Evolutionary conservation across 1,139 yeast genomes (phyloP), one percentile per base, ranked within the genome.

Genomic region (Yamadazyma buinensis): DNA sequence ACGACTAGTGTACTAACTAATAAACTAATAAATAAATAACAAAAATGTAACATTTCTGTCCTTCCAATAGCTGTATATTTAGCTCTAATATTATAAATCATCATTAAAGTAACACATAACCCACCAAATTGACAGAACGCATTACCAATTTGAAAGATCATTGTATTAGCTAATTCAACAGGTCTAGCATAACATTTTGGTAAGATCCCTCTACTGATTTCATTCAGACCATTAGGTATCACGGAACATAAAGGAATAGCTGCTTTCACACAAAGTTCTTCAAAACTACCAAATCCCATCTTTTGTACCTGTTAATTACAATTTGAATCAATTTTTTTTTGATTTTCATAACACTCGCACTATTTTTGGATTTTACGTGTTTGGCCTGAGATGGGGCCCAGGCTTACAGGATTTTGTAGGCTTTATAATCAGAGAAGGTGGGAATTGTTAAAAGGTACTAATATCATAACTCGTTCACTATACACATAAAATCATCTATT

Each of bases 21-120:
- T 46, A 84, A 67, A 1, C 76, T 67, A 28, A 82, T 63, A 43
- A 74, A 68, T 30, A 77, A 49, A 57, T 83, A 79, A 55, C 80
- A 83, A 52, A 85, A 82, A 47, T 75, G 77, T 38, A 87, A 62
- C 80, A 88, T 84, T 53, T 92, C 98, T 12, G 78, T 70, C 42
- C 97, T 71, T 2, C 97, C 97, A 40, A 92, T 90, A 13, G 97
- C 97, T 0, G 97, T 92, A 55, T 84, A 90, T 63, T 90, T 87
- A 39, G 81, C 68, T 51, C 90, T 70, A 30, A 88, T 80, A 47
- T 84, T 82, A 64, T 80, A 84, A n/a, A 88, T 69, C 40, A 90
- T 84, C 46, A 87, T 71, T 34, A 81, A 64, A 27, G 84, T 48
- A 28, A 87, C 74, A 4, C 72, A 57, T 26, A 92, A 63, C 1